phyloP scores from a whole-genome alignment of 306 rosid species.

The Benincasa hispida region DNA sequence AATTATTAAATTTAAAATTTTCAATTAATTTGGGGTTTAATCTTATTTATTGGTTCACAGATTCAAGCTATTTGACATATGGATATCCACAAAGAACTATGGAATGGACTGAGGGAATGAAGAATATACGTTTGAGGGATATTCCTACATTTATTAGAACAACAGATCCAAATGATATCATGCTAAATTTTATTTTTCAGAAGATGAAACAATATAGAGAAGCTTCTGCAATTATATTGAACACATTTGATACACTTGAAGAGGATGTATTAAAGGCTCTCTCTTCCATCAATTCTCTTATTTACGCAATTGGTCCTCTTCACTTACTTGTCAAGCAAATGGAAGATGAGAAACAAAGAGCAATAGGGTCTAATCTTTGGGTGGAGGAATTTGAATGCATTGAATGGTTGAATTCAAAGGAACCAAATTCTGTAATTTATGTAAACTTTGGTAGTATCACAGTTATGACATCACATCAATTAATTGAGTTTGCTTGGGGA shows the following conservation, averaged over 20 bases:
- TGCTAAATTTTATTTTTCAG: background rate
- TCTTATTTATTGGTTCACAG: conserved; percentile 6
- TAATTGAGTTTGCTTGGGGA: conserved; percentile 41
- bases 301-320: background rate
- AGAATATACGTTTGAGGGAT: conserved; percentile 25
- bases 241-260: conserved; percentile 10
- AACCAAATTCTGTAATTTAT: conserved; percentile 8
- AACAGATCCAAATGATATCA: conserved; percentile 17
- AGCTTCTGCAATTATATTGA: background rate
- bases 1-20: too few relatives aligned
- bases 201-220: background rate
- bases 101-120: conserved; percentile 32
- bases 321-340: background rate
- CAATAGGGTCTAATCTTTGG: conserved; percentile 29
- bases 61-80: conserved; percentile 17
- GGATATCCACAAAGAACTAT: conserved; percentile 30
- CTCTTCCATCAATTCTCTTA: background rate
- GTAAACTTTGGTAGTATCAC: conserved; percentile 18
- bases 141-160: conserved; percentile 33
- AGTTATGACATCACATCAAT: conserved; percentile 20
- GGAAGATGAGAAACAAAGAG: background rate
- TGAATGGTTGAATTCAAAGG: conserved; percentile 30
- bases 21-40: too few relatives aligned
- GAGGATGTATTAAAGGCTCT: background rate
- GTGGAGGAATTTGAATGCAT: conserved; percentile 29